Base-by-base conservation (phyloP, 495 filamentous ascomycete species). In the Penicillium lagena region DNA sequence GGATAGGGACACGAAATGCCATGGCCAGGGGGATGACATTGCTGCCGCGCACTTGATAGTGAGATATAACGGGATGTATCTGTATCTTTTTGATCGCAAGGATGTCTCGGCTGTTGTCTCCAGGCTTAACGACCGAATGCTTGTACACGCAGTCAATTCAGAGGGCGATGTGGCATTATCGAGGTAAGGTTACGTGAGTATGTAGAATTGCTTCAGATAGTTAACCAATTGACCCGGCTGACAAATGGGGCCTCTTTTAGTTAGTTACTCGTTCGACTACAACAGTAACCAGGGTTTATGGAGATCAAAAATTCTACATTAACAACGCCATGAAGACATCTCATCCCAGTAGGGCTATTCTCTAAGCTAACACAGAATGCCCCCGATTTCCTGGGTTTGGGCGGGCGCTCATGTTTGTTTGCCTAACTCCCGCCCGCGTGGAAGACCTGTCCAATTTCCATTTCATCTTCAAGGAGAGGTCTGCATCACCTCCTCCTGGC, bases 1-100 rank as follows among this genome's bases (percentile, higher is more conserved):
- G 8, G 73, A 71, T 14, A 84, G 67, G 37, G 73, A 62, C 34
- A 81, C 42, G 56, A 88, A 80, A 37, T 77, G 70, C 54, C 77
- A 87, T 36, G 79, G 80, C 81, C 80, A 85, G 28, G 63, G 35
- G 11, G 42, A 45, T 36, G 52, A 54, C 67, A 71, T 70, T 27
- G 4, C 22, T 22, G 3, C 22, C 22, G 22, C 22, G 22, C 22
- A 22, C 2, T 6, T 22, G 22, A 22, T 6, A 22, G 22, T 22
- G 22, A 0, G 22, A 22, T 22, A 22, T 22, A 22, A 6, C 22
- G 22, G 22, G 22, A 22, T 22, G 4, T 22, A 22, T 22, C 3
- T 22, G 22, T 22, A 22, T 22, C 22, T 22, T 22, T 22, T 22
- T 22, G 22, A 22, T 22, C 6, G 22, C 22, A 22, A 6, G 22